These are phyloP conservation scores for Prosopis cineraria DNA, from an alignment of 306 rosid species.

Conservation along the genomic window DNA sequence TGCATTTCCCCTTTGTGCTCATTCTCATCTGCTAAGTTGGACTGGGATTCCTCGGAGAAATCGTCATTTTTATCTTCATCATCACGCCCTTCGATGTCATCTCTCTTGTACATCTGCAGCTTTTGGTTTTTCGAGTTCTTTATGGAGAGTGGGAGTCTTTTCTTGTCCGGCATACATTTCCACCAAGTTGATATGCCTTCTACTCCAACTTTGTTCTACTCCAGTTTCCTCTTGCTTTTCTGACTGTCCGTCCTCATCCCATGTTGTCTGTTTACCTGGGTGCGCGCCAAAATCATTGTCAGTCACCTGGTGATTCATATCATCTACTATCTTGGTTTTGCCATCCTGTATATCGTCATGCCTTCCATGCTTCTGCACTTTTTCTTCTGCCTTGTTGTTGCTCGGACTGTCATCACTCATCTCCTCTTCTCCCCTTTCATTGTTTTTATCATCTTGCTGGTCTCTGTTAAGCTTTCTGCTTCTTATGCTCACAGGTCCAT, in stretches of 20 bases:
- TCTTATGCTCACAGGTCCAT: conserved; percentile 30
- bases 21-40: conserved; percentile 38
- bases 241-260: conserved; percentile 13
- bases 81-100: background rate
- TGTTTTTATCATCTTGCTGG: conserved; percentile 26
- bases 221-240: conserved; percentile 30
- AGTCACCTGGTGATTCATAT: conserved; percentile 30
- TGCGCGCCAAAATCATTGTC: conserved; percentile 10
- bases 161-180: conserved; percentile 28
- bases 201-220: conserved; percentile 38
- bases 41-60: conserved; percentile 32
- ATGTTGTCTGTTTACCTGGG: conserved; percentile 14
- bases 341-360: conserved; percentile 29
- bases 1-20: conserved; percentile 55
- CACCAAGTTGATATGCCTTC: conserved; percentile 29
- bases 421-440: conserved; percentile 15
- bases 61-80: conserved; percentile 31
- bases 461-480: conserved; percentile 36
- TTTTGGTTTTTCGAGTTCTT: conserved; percentile 29
- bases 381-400: conserved; percentile 28
- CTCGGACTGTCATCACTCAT: background rate
- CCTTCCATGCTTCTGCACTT: conserved; percentile 30
- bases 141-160: conserved; percentile 9
- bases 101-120: conserved; percentile 34
- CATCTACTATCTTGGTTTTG: conserved; percentile 13